Evolutionary conservation across 139 green algal genomes (phyloP).

Genomic region (Nannochloris sp.): DNA sequence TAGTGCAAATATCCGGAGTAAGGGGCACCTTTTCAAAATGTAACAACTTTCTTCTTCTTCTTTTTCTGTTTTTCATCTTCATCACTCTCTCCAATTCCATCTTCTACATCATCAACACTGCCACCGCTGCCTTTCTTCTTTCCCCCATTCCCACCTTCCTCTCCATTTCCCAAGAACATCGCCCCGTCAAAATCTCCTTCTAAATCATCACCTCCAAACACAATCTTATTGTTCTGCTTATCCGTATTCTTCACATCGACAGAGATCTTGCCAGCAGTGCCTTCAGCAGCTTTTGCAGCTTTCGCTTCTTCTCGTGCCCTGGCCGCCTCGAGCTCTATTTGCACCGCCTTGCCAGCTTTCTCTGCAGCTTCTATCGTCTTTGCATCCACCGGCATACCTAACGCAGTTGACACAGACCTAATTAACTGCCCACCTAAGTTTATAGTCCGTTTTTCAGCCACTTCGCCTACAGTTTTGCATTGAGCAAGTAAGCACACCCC

Average conservation of each 20-base stretch:
- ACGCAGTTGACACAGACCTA: neutral
- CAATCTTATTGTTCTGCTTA: neutral
- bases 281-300: too few species aligned
- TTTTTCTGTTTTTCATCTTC: neutral
- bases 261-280: too few species aligned
- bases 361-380: too few species aligned
- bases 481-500: slow-evolving; percentile 14
- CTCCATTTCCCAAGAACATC: neutral
- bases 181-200: neutral
- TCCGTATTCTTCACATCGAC: neutral
- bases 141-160: neutral
- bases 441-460: slow-evolving; percentile 29
- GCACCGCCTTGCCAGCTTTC: too few species aligned
- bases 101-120: neutral
- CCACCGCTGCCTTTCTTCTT: too few species aligned
- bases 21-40: too few species aligned
- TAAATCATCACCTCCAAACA: neutral
- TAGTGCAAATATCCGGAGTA: too few species aligned
- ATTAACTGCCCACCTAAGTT: slow-evolving; percentile 1
- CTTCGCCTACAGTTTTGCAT: slow-evolving; percentile 21
- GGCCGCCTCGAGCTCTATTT: too few species aligned
- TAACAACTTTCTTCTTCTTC: neutral
- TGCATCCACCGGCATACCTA: too few species aligned
- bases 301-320: too few species aligned
- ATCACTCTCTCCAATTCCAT: neutral